Conservation (phyloP, 768 basidiomycete species). For the Ramaria sp. region DNA sequence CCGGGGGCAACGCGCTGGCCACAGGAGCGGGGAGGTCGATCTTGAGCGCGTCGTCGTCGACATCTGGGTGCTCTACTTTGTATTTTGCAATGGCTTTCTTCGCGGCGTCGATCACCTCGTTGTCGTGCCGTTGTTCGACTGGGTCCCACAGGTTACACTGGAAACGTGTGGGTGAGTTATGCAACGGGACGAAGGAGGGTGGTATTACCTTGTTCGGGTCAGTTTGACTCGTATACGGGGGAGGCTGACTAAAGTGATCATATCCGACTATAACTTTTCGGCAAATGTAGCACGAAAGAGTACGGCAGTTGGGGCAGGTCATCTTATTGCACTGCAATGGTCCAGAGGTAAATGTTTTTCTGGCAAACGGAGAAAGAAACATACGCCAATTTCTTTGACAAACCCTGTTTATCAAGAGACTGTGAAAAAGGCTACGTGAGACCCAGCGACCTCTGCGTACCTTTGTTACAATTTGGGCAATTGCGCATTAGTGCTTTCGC, state of each 20-base stretch:
- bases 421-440: constrained; percentile 3
- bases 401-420: constrained; percentile 41
- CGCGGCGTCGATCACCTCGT: constrained; percentile 63
- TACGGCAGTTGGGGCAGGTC: constrained; percentile 60
- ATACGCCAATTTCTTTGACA: constrained; percentile 68
- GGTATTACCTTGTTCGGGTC: constrained; percentile 20
- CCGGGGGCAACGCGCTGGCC: too few species aligned
- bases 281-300: constrained; percentile 80
- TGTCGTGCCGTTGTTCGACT: constrained; percentile 51
- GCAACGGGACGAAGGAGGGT: constrained; percentile 7
- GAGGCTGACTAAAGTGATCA: constrained; percentile 52
- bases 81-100: constrained; percentile 56
- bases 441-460: constrained; percentile 26
- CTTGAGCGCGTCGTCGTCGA: constrained; percentile 46
- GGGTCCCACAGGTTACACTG: constrained; percentile 58
- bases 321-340: constrained; percentile 81
- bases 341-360: neutral
- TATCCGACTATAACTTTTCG: constrained; percentile 63
- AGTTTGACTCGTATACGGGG: neutral
- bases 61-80: constrained; percentile 50
- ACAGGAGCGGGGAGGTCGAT: constrained; percentile 44
- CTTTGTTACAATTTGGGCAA: constrained; percentile 79
- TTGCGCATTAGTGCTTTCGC: constrained; percentile 77
- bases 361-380: constrained; percentile 14
- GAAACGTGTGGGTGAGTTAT: constrained; percentile 16